A percentile compares a stretch with the other conserved stretches of the same genome.
These are phyloP conservation scores for Linum tenue DNA, from an alignment of 345 rosid genomes.

Conservation along the genomic window DNA sequence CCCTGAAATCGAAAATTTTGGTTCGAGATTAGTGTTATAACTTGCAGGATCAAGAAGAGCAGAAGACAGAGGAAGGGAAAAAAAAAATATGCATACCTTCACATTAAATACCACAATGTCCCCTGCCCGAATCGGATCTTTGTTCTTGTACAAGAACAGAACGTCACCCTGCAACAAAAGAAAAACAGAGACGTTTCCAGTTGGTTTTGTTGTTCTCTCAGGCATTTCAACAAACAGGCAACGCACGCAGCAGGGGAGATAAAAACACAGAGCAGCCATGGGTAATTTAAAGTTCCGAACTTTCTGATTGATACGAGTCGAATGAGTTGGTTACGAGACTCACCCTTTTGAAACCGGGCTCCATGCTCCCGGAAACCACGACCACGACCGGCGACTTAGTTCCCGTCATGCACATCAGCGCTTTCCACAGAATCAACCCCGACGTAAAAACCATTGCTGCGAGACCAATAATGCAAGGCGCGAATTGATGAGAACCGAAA, in stretches of 20 bases:
- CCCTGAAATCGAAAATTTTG: conserved; percentile 21
- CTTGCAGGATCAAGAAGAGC: neutral
- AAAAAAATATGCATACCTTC: conserved; percentile 27
- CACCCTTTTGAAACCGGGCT: conserved; percentile 70
- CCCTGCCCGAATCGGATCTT: conserved; percentile 62
- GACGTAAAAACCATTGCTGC: conserved; percentile 55
- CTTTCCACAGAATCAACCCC: conserved; percentile 73
- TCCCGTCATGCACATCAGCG: conserved; percentile 57
- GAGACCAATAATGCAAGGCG: neutral
- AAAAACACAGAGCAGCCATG: neutral
- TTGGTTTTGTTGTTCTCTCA: conserved; percentile 14
- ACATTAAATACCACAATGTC: conserved; percentile 60
- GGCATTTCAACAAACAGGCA: conserved; percentile 30
- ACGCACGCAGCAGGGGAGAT: neutral
- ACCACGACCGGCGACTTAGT: conserved; percentile 75
- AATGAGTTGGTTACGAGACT: neutral
- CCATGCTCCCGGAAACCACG: conserved; percentile 72
- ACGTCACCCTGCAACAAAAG: conserved; percentile 47
- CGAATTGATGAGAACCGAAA: neutral
- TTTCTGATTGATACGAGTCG: neutral
- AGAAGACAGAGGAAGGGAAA: neutral
- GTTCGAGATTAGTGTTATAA: neutral
- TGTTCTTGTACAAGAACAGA: conserved; percentile 52
- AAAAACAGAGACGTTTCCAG: neutral
- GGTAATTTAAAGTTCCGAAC: neutral